Percentiles rank a stretch among this genome's conserved stretches.
These are phyloP conservation scores for Tuber magnatum DNA, from an alignment of 495 filamentous ascomycete species.

Conservation along the genomic window DNA sequence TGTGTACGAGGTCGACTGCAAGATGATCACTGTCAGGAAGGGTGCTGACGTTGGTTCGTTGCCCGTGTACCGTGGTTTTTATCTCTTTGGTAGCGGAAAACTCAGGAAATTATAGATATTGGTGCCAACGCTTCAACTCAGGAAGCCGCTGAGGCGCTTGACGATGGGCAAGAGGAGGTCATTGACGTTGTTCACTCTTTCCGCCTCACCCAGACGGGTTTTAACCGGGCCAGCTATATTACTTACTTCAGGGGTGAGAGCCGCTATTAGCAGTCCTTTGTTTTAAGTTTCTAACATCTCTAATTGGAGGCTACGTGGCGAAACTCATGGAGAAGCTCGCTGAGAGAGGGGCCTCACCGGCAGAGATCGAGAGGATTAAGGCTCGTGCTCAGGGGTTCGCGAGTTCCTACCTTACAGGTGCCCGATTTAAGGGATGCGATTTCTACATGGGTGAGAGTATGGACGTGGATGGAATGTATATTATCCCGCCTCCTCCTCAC, in stretches of 20 bases:
- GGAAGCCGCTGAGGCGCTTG: constrained; percentile 63
- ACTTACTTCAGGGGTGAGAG: constrained; percentile 69
- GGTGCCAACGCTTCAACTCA: constrained; percentile 97
- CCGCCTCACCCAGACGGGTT: constrained; percentile 66
- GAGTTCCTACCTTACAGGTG: constrained; percentile 44
- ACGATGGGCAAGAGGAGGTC: constrained; percentile 66
- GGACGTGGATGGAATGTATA: constrained; percentile 85
- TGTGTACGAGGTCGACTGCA: constrained; percentile 82
- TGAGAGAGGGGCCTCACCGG: constrained; percentile 53
- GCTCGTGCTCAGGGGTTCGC: constrained; percentile 56
- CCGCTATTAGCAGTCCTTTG: neutral
- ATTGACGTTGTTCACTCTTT: constrained; percentile 93
- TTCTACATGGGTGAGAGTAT: constrained; percentile 86
- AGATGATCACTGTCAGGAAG: constrained; percentile 63
- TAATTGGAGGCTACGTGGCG: constrained; percentile 74
- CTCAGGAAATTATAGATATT: constrained; percentile 54
- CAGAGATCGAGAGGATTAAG: constrained; percentile 70
- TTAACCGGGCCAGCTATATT: constrained; percentile 80
- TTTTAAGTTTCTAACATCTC: constrained; percentile 12
- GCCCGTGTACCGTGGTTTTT: neutral
- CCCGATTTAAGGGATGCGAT: constrained; percentile 37
- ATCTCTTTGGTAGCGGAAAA: constrained; percentile 15
- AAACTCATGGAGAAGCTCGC: constrained; percentile 62
- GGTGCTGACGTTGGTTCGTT: constrained; percentile 63
- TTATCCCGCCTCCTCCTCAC: constrained; percentile 21